Evolutionary conservation across 148 eudicot species (phyloP), one percentile per base, ranked within the genome.

Genomic region (Drosera capensis): DNA sequence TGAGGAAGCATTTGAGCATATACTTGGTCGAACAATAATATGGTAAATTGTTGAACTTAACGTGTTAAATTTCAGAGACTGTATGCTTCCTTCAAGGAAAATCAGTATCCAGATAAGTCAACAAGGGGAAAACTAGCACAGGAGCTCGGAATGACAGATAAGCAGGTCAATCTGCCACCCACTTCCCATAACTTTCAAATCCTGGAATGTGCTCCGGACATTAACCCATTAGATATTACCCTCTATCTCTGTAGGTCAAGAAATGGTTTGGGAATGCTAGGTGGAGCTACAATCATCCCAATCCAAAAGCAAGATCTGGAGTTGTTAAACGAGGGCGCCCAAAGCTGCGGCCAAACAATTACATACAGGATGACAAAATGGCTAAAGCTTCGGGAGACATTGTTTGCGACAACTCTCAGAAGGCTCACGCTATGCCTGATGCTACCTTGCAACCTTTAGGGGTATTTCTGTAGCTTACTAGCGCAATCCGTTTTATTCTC

Each of bases 261-360:
- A 90, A 84, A 72, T 90, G 97, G 97, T 88, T 88, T 57, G 84
- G 60, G 40, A 77, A 88, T 80, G 84, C 97, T 38, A 86, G 94
- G 13, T 78, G 86, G 86, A 74, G 92, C 58, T 73, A 55, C 55
- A 63, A 74, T 55, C 94, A 67, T 62, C 53, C 68, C n/a, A n/a
- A n/a, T n/a, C n/a, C n/a, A n/a, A n/a, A n/a, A n/a, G n/a, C n/a
- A n/a, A n/a, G n/a, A n/a, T n/a, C n/a, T n/a, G n/a, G n/a, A n/a
- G n/a, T n/a, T n/a, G n/a, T n/a, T n/a, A n/a, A n/a, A n/a, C n/a
- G n/a, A n/a, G n/a, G n/a, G n/a, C n/a, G n/a, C n/a, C n/a, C n/a
- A n/a, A n/a, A n/a, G n/a, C n/a, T n/a, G n/a, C n/a, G n/a, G n/a
- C n/a, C n/a, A n/a, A n/a, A n/a, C n/a, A n/a, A 43, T 45, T 66